Conservation (phyloP, 108 stramenopile genomes). For the Schizochytrium sp. region DNA sequence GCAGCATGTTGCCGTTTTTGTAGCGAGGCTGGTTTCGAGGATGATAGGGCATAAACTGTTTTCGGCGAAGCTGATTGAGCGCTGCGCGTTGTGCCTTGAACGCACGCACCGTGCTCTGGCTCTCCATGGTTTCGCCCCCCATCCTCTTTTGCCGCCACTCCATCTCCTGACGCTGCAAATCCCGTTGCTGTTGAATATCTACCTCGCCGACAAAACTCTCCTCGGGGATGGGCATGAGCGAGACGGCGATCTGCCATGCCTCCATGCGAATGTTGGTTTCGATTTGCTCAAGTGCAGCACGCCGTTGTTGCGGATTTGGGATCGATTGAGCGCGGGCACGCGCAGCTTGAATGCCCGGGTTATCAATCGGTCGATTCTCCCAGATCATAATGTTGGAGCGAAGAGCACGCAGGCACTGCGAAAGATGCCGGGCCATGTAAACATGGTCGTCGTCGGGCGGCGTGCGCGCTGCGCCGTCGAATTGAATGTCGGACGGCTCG, state of each 20-base stretch:
- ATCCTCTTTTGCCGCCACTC: background rate
- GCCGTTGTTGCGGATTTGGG: background rate
- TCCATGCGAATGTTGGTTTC: background rate
- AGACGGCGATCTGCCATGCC: background rate
- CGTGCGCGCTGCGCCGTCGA: background rate
- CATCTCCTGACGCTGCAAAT: background rate
- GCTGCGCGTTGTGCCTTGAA: background rate
- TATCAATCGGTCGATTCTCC: background rate
- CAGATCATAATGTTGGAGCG: background rate
- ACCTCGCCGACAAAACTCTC: background rate
- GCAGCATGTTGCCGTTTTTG: conserved; percentile 57
- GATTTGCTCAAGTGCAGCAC: background rate
- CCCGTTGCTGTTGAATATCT: background rate
- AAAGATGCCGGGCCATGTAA: background rate
- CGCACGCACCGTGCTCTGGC: background rate
- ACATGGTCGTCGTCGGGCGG: background rate
- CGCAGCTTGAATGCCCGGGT: background rate
- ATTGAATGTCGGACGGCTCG: background rate
- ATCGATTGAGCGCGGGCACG: background rate
- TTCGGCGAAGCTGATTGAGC: background rate
- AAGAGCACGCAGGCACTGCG: background rate
- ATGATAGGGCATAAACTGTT: background rate
- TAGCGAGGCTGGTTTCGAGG: background rate
- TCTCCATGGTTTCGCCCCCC: background rate
- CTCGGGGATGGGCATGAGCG: background rate